Percentiles rank a stretch among this genome's conserved stretches.
phyloP scores from a whole-genome alignment of 1,139 yeast species.

The Debaryomyces nepalensis region DNA sequence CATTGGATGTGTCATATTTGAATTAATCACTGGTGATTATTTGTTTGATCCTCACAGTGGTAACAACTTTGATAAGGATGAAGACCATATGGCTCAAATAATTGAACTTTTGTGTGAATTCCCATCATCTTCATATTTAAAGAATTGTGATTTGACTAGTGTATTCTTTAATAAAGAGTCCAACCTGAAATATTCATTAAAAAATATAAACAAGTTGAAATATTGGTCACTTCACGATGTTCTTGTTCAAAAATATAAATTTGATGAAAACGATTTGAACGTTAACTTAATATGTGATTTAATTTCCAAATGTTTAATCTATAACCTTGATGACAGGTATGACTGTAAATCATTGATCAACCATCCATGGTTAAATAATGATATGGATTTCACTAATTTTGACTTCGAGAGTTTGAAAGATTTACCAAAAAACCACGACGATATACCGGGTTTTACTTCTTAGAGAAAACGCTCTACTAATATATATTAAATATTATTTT shows the following conservation, averaged over 20 bases:
- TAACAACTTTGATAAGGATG: slow-evolving; percentile 66
- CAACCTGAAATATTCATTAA: slow-evolving; percentile 47
- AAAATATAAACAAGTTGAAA: slow-evolving; percentile 64
- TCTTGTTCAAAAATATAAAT: slow-evolving; percentile 59
- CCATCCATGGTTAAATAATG: slow-evolving; percentile 47
- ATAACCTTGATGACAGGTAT: slow-evolving; percentile 40
- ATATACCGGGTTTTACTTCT: slow-evolving; percentile 35
- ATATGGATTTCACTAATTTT: slow-evolving; percentile 19
- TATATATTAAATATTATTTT: background rate
- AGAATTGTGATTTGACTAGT: slow-evolving; percentile 55
- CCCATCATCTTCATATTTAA: slow-evolving; percentile 54
- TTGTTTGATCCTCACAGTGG: slow-evolving; percentile 82
- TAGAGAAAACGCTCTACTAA: background rate
- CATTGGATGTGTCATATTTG: slow-evolving; percentile 79
- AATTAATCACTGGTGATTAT: slow-evolving; percentile 82
- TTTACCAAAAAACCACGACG: slow-evolving; percentile 24
- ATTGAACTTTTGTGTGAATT: slow-evolving; percentile 66
- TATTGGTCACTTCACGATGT: slow-evolving; percentile 73
- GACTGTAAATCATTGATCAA: slow-evolving; percentile 46
- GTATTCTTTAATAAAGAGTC: slow-evolving; percentile 53
- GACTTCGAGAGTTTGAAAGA: slow-evolving; percentile 14
- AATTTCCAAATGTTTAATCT: slow-evolving; percentile 41
- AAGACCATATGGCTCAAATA: slow-evolving; percentile 85
- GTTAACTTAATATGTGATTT: slow-evolving; percentile 39
- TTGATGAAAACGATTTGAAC: slow-evolving; percentile 38